Percentiles rank a stretch among this genome's conserved stretches.
Evolutionary conservation across 345 rosid species (phyloP).

Genomic region (Hypericum perforatum): DNA sequence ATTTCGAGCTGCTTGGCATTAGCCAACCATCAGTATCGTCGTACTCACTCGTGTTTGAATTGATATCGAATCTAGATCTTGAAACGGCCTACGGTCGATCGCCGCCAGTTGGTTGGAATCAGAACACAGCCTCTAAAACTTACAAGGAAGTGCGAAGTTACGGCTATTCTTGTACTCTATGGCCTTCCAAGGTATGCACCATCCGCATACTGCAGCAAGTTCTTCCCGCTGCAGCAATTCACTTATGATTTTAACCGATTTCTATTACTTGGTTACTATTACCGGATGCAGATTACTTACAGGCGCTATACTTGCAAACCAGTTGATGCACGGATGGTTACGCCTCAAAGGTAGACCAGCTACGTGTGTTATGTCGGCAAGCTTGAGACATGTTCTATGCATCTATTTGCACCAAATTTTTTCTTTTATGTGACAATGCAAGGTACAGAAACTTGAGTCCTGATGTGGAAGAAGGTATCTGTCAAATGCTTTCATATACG

Average conservation of each 20-base stretch:
- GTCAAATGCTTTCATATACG: slow-evolving; percentile 84
- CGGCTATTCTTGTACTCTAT: slow-evolving; percentile 91
- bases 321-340: slow-evolving; percentile 93
- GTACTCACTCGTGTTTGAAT: background rate
- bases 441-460: slow-evolving; percentile 77
- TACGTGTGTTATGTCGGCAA: no score
- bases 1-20: background rate
- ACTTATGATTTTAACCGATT: no score
- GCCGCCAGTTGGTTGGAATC: slow-evolving; percentile 54
- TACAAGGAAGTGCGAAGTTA: slow-evolving; percentile 78
- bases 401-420: background rate
- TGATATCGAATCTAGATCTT: slow-evolving; percentile 33
- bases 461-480: slow-evolving; percentile 94
- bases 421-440: slow-evolving; percentile 9
- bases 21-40: background rate
- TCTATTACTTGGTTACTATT: background rate
- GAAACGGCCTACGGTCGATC: slow-evolving; percentile 55
- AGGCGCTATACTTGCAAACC: slow-evolving; percentile 91
- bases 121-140: slow-evolving; percentile 74
- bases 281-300: slow-evolving; percentile 58
- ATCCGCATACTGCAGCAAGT: no score
- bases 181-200: slow-evolving; percentile 76
- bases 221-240: no score
- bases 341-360: slow-evolving; percentile 60
- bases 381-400: no score